These are phyloP conservation scores for Omphalea diandra DNA, from an alignment of 441 rosid genomes.

Conservation along the genomic window DNA sequence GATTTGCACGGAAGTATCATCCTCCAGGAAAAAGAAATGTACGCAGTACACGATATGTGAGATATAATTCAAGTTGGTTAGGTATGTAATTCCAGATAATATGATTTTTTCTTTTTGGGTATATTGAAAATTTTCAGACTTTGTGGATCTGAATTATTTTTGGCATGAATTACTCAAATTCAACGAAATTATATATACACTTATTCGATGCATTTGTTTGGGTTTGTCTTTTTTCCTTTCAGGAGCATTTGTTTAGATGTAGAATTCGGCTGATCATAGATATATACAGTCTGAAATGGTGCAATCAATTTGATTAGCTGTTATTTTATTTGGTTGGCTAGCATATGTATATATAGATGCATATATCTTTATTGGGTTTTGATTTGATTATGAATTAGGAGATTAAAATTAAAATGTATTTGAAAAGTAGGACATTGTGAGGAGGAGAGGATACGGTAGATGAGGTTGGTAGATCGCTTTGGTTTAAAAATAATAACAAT, in stretches of 20 bases:
- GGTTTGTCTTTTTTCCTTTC: no score
- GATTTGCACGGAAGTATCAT: not conserved
- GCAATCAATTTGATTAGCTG: no score
- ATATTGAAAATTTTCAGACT: not conserved
- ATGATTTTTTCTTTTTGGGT: conserved; percentile 11
- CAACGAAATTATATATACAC: not conserved
- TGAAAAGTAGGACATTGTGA: not conserved
- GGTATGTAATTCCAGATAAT: conserved; percentile 4
- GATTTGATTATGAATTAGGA: not conserved
- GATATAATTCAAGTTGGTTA: not conserved
- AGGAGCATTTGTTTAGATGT: not conserved
- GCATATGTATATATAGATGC: no score
- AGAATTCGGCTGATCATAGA: no score
- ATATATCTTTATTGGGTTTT: not conserved
- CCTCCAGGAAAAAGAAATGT: not conserved
- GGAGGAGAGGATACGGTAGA: conserved; percentile 10
- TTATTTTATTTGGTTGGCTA: not conserved
- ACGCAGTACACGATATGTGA: conserved; percentile 15
- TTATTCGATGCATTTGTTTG: not conserved
- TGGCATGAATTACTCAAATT: not conserved
- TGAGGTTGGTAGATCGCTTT: conserved; percentile 11
- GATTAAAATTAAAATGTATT: not conserved
- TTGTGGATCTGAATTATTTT: not conserved
- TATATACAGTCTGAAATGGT: no score
- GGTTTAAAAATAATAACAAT: no score